Evolutionary conservation across 768 basidiomycete genomes (phyloP), one percentile per base, ranked within the genome.

Genomic region (Phaffia australis): DNA sequence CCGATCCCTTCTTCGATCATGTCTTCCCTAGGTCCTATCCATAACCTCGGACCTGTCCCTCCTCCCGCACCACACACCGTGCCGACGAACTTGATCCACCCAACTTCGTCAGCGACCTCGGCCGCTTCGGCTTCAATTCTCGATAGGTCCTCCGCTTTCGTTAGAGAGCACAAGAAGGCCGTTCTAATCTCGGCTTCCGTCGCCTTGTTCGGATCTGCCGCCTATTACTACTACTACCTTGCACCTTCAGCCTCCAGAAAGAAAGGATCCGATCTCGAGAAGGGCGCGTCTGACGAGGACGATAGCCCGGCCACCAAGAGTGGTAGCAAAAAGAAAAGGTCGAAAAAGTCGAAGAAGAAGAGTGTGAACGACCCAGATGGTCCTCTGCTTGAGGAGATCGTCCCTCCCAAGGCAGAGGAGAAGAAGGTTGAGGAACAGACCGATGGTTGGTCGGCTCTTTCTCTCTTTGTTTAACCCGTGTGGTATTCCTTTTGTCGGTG

Each of bases 311-410:
- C 47, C 23, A 64, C 50, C 48, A 69, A 63, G 67, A 63, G 49
- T 62, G 59, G 54, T 32, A 69, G 64, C 62, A 69, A 69, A 62
- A 58, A 47, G 21, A 19, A 23, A 27, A 65, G 58, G 64, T 59
- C 56, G 57, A 42, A 58, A 54, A 27, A n/a, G 35, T 48, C 29
- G 47, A 51, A 30, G 23, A 62, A 62, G 60, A 67, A 67, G 67
- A 29, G 30, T 14, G 62, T 69, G 51, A 60, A 69, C 35, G 67
- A 69, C 49, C 49, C 48, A 6, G 63, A 60, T 30, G 67, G 67
- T 35, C 67, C 67, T 58, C 60, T 69, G 32, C 63, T 69, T 21
- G 56, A 69, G 57, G 67, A 69, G 50, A 50, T 63, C 6, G 46
- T 56, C 25, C 46, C 64, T 16, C 56, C 64, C 1, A 35, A 27